Evolutionary conservation across 2,329 filamentous ascomycete species (phyloP).

Genomic region (Fusarium hainanense): DNA sequence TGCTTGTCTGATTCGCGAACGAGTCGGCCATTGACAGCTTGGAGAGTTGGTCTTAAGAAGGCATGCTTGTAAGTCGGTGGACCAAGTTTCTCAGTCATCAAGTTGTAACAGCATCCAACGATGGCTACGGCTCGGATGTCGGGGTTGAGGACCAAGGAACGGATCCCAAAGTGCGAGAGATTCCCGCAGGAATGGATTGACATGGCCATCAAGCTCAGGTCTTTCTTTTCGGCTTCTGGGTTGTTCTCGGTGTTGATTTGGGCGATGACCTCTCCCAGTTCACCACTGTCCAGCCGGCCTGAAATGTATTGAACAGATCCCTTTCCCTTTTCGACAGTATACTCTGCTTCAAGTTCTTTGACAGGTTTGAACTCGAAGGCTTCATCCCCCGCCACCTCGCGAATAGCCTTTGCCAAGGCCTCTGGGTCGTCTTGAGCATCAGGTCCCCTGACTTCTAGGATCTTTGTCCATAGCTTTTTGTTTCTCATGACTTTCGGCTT

Average conservation of each 20-base stretch:
- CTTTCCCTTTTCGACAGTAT: constrained; percentile 69
- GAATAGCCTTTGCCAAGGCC: constrained; percentile 49
- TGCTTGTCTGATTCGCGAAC: constrained; percentile 74
- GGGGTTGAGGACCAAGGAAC: constrained; percentile 85
- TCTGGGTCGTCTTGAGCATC: constrained; percentile 55
- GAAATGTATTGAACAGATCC: constrained; percentile 82
- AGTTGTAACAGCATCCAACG: constrained; percentile 98
- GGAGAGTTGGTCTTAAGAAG: constrained; percentile 74
- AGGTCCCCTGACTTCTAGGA: constrained; percentile 54
- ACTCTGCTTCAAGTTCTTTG: constrained; percentile 61
- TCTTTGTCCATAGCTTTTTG: constrained; percentile 78
- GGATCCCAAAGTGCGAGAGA: constrained; percentile 92
- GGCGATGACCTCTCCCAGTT: constrained; percentile 74
- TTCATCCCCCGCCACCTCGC: constrained; percentile 50
- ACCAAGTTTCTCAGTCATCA: constrained; percentile 88
- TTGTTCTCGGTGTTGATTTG: constrained; percentile 60
- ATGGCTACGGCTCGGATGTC: constrained; percentile 91
- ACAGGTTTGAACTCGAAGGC: constrained; percentile 60
- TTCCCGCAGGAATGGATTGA: constrained; percentile 98
- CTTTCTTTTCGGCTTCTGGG: constrained; percentile 44
- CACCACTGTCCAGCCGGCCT: constrained; percentile 77
- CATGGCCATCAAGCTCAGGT: constrained; percentile 79
- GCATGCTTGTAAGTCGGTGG: constrained; percentile 89
- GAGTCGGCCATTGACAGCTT: constrained; percentile 76
- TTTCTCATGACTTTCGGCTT: constrained; percentile 81